Base-by-base conservation (phyloP, 2,329 filamentous ascomycete species). In the Penicillium sp. region DNA sequence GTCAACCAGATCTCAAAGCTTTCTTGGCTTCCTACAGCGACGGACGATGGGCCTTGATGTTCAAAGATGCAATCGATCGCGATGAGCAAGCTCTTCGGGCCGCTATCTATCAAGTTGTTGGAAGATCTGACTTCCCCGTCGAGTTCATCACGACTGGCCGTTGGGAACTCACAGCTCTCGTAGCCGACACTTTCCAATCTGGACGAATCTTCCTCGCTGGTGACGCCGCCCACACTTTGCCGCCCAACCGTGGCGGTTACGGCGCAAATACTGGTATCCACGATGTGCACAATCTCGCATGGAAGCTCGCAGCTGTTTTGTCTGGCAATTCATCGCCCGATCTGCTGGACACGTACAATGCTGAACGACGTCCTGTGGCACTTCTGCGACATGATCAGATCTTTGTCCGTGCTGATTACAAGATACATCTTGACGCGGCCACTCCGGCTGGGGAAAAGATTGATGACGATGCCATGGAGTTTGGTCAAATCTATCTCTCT, bases 281-380 rank as follows among this genome's bases (percentile, higher is more conserved):
- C 10, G 80, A 83, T 59, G 80, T 73, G 0, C 72, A 78, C 40
- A 80, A 82, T 42, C 71, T 83, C 1, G 74, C 77, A 0, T 82
- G 80, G 80, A 82, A 81, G 65, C 60, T 82, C 0, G 75, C 76
- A 1, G 67, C 70, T 0, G 76, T 80, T 0, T 24, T 79, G 0
- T 67, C 61, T 0, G 69, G 73, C 0, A 45, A 64, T 2, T 71
- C 73, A 0, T 60, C 28, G 0, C 35, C 62, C 3, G 59, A 45
- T 0, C 56, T 82, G 0, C 66, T 81, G 13, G 70, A 74, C 1
- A 79, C 79, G 0, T 82, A 82, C 55, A 72, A 78, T 13, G 57
- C 49, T 0, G 81, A 83, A 65, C 70, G 80, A 5, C 68, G 72
- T 6, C 75, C 79, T 1, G 73, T 78, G 9, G 78, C 67, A 13